Base-by-base conservation (phyloP, 495 filamentous ascomycete species). In the Penicillium taxi region DNA sequence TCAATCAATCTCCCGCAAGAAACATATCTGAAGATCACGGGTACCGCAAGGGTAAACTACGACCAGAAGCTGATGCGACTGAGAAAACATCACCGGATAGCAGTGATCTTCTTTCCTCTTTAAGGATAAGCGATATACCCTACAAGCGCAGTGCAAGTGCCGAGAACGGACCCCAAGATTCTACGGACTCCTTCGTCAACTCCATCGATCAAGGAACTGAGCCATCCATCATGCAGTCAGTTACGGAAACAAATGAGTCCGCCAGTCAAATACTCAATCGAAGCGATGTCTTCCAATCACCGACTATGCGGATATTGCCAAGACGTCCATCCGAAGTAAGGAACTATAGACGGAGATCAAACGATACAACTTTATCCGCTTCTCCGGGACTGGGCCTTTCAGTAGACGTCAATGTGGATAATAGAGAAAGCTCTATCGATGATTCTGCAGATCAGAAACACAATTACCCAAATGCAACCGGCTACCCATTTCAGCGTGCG, bases 231-330 rank as follows among this genome's bases (percentile, higher is more conserved):
- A 64, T 77, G 8, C 78, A 84, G n/a, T 82, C 79, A 3, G 78
- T 78, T 51, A 82, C 86, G 26, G 83, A 87, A 25, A 84, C 73
- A 5, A 72, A 69, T 29, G 77, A 75, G 26, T 91, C 90, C 25
- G 89, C 84, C 7, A 96, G 91, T 57, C 85, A 93, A 55, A 95
- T 96, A 11, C 64, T 98, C 9, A 73, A 75, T 28, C 75, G 82
- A 15, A 94, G 86, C 43, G 86, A 91, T 52, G 82, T 94, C 12
- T 96, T 98, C 53, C 78, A 83, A 37, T 80, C 81, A n/a, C 90
- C 87, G 26, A 82, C 84, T 6, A 80, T 90, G 40, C 65, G 62
- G 30, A 59, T 52, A 9, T 37, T 66, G 28, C 55, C 62, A 29
- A 46, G 56, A 32, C 55, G 48, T 19, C 46, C 53, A n/a, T 55